phyloP scores from a whole-genome alignment of 768 basidiomycete species.

The Trametes punicea region DNA sequence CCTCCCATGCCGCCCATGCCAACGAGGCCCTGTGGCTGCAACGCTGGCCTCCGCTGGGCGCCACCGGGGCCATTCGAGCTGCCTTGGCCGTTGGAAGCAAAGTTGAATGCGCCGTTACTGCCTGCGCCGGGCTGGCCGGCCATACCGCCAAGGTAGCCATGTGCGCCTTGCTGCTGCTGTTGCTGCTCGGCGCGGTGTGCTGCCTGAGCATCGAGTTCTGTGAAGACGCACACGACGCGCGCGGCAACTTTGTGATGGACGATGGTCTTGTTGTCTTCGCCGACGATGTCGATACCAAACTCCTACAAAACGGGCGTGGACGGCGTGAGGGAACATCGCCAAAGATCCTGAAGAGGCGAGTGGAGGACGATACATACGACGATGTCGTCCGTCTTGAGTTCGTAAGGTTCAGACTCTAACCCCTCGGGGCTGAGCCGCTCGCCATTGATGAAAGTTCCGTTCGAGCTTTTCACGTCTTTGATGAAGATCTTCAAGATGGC shows the following conservation, averaged over 20 bases:
- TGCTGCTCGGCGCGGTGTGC: conserved; percentile 70
- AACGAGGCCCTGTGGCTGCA: conserved; percentile 57
- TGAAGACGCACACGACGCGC: conserved; percentile 85
- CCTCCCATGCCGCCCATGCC: conserved; percentile 79
- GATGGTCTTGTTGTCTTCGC: conserved; percentile 97
- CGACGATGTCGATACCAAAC: conserved; percentile 99
- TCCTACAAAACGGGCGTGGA: conserved; percentile 49
- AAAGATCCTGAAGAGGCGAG: conserved; percentile 4
- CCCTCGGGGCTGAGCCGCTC: conserved; percentile 89
- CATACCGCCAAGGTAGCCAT: conserved; percentile 27
- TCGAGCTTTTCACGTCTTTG: conserved; percentile 97
- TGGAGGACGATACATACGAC: conserved; percentile 61
- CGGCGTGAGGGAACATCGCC: conserved; percentile 6
- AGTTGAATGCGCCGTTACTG: conserved; percentile 44
- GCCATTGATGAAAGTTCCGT: conserved; percentile 97
- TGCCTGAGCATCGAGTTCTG: conserved; percentile 77
- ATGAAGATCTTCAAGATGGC: conserved; percentile 75
- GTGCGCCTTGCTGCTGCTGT: conserved; percentile 57
- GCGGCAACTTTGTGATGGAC: conserved; percentile 99
- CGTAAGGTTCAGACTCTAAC: conserved; percentile 87
- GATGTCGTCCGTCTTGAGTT: conserved; percentile 92
- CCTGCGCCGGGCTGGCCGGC: conserved; percentile 34
- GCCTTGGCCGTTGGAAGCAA: conserved; percentile 35
- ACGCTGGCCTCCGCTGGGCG: conserved; percentile 50
- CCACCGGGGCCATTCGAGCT: conserved; percentile 30